Base-by-base conservation (phyloP, 306 rosid genomes). In the Begonia peltatifolia region DNA sequence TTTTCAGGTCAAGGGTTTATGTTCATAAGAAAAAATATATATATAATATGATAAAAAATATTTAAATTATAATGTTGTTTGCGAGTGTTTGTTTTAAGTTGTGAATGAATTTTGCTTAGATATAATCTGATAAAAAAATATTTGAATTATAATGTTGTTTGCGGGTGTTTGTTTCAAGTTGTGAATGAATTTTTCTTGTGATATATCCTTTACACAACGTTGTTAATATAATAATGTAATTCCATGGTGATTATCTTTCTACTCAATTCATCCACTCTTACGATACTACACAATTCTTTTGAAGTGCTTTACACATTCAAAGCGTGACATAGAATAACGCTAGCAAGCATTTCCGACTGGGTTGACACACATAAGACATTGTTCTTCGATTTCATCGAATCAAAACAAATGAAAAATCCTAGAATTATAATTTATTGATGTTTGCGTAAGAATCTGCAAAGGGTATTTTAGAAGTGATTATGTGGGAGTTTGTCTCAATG, bases 61-160 rank as follows among this genome's bases (percentile, higher is more conserved):
- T 30, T 30, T 30, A 30, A 77, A 85, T 74, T 76, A 74, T 78
- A 17, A 74, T 67, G 64, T 52, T 77, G 61, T 52, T 53, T 9
- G 6, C 3, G 3, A 41, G n/a, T 25, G 13, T 46, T 41, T 56
- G 14, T 12, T 42, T 44, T 44, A 7, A 44, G 48, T 44, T 46
- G 48, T 47, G 36, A 14, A 42, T 10, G 13, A 47, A 4, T 8
- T 59, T 47, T 59, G 50, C 41, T 8, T 13, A n/a, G n/a, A n/a
- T 25, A 25, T 25, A 25, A 25, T 30, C 3, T 30, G 38, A 30
- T 30, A 30, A 30, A 25, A 30, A 0, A 30, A 5, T 20, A 20
- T 30, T 30, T 30, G 6, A 77, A 85, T 74, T 76, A 74, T 78
- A 17, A 74, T 67, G 64, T 52, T 77, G 61, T 52, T 53, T 9